phyloP scores from a whole-genome alignment of 768 basidiomycete genomes.

The Collybia sordida region DNA sequence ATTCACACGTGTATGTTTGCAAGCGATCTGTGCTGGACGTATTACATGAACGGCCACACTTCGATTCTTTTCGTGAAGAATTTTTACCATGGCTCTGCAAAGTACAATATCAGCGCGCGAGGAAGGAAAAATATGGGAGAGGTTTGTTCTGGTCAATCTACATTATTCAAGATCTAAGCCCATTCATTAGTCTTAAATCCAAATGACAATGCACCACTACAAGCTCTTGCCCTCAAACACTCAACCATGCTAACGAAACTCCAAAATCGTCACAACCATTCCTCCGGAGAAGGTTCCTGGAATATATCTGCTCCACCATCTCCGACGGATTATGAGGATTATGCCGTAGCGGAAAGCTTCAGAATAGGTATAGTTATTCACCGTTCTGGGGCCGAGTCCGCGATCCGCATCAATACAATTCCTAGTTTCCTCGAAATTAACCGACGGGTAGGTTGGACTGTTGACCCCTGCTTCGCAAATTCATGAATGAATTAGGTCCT shows the following conservation, averaged over 20 bases:
- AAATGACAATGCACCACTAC: constrained; percentile 41
- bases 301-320: constrained; percentile 45
- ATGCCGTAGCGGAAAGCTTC: constrained; percentile 41
- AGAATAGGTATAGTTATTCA: constrained; percentile 68
- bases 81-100: constrained; percentile 93
- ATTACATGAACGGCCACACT: constrained; percentile 62
- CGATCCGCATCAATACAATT: constrained; percentile 75
- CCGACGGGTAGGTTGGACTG: constrained; percentile 53
- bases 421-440: constrained; percentile 80
- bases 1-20: constrained; percentile 93
- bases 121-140: constrained; percentile 56
- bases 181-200: constrained; percentile 44
- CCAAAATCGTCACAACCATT: constrained; percentile 16
- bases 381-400: constrained; percentile 48
- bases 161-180: not conserved
- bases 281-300: constrained; percentile 14
- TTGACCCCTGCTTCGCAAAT: not conserved
- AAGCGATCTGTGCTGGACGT: constrained; percentile 70
- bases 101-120: constrained; percentile 69
- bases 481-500: constrained; percentile 42
- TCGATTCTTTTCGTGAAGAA: constrained; percentile 86
- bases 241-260: constrained; percentile 44
- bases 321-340: constrained; percentile 38
- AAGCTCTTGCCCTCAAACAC: constrained; percentile 55
- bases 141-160: constrained; percentile 33